Percentiles rank a stretch among this genome's conserved stretches.
These are phyloP conservation scores for Candida patagonica DNA, from an alignment of 805 yeast species.

Conservation along the genomic window DNA sequence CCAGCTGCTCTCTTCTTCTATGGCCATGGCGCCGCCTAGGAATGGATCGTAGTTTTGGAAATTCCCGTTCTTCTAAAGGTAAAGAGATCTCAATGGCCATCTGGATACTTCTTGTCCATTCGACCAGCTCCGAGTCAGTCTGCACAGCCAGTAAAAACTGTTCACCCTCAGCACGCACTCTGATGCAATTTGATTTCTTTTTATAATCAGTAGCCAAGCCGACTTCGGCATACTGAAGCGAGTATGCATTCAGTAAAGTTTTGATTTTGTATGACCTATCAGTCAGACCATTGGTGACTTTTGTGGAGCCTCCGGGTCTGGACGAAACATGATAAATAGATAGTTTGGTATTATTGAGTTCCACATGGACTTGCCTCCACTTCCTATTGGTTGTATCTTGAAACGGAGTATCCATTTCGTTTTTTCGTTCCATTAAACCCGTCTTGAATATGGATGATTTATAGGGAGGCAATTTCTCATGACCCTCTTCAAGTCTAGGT, in stretches of 20 bases:
- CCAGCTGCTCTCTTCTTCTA: conserved; percentile 6
- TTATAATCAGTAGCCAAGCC: conserved; percentile 84
- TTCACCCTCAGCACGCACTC: conserved; percentile 75
- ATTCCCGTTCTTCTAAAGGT: conserved; percentile 60
- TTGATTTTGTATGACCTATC: conserved; percentile 14
- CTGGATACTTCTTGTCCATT: conserved; percentile 66
- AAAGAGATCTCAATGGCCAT: conserved; percentile 73
- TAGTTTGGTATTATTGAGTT: conserved; percentile 78
- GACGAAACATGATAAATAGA: conserved; percentile 42
- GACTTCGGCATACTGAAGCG: conserved; percentile 73
- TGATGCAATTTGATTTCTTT: conserved; percentile 55
- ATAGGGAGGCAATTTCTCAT: conserved; percentile 52
- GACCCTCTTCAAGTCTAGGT: conserved; percentile 25
- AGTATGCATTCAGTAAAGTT: conserved; percentile 42
- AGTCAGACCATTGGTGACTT: conserved; percentile 9
- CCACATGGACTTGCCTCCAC: conserved; percentile 65
- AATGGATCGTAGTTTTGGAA: conserved; percentile 71
- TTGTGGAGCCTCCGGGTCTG: conserved; percentile 25
- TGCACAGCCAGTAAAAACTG: conserved; percentile 66
- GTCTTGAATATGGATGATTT: conserved; percentile 54
- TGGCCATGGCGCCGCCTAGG: conserved; percentile 32
- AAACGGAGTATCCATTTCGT: conserved; percentile 72
- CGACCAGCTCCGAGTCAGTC: conserved; percentile 55
- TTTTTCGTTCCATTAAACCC: conserved; percentile 51
- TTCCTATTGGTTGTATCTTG: conserved; percentile 55